Evolutionary conservation across 2,329 filamentous ascomycete species (phyloP), one percentile per base, ranked within the genome.

Genomic region (Teratosphaeria nubilosa): DNA sequence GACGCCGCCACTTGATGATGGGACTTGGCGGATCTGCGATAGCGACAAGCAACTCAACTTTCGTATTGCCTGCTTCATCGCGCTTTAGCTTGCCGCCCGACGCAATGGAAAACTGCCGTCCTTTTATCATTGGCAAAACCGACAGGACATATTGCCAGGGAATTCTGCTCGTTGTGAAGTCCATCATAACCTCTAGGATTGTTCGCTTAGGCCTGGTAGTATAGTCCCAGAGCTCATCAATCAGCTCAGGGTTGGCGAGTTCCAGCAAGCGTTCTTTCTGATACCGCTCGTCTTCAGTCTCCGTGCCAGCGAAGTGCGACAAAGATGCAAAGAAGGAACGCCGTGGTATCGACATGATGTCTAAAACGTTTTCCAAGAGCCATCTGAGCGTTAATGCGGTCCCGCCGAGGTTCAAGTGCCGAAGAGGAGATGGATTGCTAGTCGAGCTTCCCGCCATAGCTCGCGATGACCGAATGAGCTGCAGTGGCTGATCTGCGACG

Each of bases 221-320:
- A 70, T 99, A 99, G 74, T 99, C 92, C 75, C 90, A 97, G 58
- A 96, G 86, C 66, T 99, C 94, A 65, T 97, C 91, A 5, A 92
- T 83, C 66, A 86, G 89, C 52, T 87, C 82, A 0, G 90, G 84
- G 66, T 87, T 82, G 1, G 85, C 86, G 66, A 99, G 94, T 69
- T 99, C 94, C 9, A 87, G 73, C 0, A 99, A 81, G 1, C 92
- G 84, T 61, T 94, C 87, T 65, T 84, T 85, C 67, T 99, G 92
- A 41, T 70, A 72, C 1, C 58, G 58, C 41, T 70, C 68, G 41
- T 72, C 71, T 57, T 71, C 68, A 66, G 85, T 84, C 1, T 77
- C 71, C 66, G 95, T 82, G 0, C 77, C 74, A 1, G 90, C 88
- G 67, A 91, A 91, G 70, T 90, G 84, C 0, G 87, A 83, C 57